Percentiles rank a stretch among this genome's conserved stretches.
Conservation (phyloP, 1,284 basidiomycete genomes). For the Clitocybe nebularis region DNA sequence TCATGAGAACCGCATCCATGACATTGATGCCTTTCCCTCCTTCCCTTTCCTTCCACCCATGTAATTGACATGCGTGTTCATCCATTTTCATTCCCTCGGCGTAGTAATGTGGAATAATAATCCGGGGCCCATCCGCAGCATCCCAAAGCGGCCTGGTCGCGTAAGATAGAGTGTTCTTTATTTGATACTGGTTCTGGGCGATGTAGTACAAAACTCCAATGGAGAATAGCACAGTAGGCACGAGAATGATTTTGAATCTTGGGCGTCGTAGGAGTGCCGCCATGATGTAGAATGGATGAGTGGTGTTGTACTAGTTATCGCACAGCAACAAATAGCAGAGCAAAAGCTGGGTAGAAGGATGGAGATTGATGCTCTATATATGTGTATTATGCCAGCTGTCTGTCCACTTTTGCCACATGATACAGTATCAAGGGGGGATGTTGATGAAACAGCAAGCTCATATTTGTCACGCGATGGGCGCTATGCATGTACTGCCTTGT, state of each 20-base stretch:
- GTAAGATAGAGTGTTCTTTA: slow-evolving; percentile 51
- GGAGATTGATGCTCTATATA: slow-evolving; percentile 1
- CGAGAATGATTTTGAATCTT: slow-evolving; percentile 24
- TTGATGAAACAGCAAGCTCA: too few relatives aligned
- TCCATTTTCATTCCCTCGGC: slow-evolving; percentile 48
- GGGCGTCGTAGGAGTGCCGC: slow-evolving; percentile 25
- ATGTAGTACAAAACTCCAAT: slow-evolving; percentile 29
- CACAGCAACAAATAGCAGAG: slow-evolving; percentile 20
- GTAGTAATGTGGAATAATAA: slow-evolving; percentile 52
- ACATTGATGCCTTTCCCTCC: slow-evolving; percentile 28
- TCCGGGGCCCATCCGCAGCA: slow-evolving; percentile 41
- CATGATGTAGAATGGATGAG: slow-evolving; percentile 17
- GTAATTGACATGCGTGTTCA: slow-evolving; percentile 44
- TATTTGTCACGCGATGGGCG: too few relatives aligned
- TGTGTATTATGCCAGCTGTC: too few relatives aligned
- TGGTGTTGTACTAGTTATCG: slow-evolving; percentile 13
- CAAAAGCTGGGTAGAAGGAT: slow-evolving; percentile 10
- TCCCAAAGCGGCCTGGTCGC: slow-evolving; percentile 67
- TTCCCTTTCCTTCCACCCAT: slow-evolving; percentile 47
- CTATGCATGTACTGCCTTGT: too few relatives aligned
- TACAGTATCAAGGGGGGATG: neutral
- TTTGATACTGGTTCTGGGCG: slow-evolving; percentile 39
- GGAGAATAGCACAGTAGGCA: slow-evolving; percentile 24
- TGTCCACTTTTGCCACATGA: neutral
- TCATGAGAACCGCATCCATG: slow-evolving; percentile 57